Base-by-base conservation (phyloP, 2,329 filamentous ascomycete genomes). In the Exophiala dermatitidis region DNA sequence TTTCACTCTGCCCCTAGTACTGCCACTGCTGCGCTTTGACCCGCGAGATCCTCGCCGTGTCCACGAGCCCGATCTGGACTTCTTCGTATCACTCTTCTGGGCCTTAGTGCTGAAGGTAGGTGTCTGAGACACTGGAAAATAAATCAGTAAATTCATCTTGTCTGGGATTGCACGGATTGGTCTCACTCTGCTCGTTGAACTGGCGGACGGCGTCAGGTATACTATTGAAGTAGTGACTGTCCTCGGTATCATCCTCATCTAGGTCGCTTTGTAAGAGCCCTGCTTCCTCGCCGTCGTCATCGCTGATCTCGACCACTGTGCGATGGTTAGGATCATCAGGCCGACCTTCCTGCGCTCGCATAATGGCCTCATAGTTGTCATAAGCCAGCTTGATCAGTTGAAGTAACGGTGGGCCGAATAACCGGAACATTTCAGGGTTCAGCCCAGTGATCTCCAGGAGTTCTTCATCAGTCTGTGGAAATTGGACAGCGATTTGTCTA, bases 321-420 rank as follows among this genome's bases (percentile, higher is more conserved):
- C 67, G 62, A 37, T 76, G 76, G 58, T 81, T 78, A 1, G 73
- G 75, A 61, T 78, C 75, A 31, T 72, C 63, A 3, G 69, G 66
- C 9, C 68, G 68, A 19, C 77, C 72, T 64, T 71, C 60, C 61
- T 68, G 47, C 66, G 60, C 58, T 63, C 61, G 47, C 58, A 65
- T 71, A 58, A 76, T 64, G 52, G 72, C 70, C 12, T 70, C 65
- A 51, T 74, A 75, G 28, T 69, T 66, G 28, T 67, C 64, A 46
- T 68, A 67, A 28, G 72, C 68, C 49, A 68, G 66, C 28, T 64
- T 65, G 34, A 75, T 65, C 10, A 76, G 64, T 37, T 65, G 69
- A 32, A 76, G 62, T 40, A 77, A 71, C 38, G 67, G 63, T 45
- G 66, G 63, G 19, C 74, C 73, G 56, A 74, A 74, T 30, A 68